Percentiles rank a stretch among this genome's conserved stretches.
These are phyloP conservation scores for Vigna radiata DNA, from an alignment of 306 rosid genomes.

Conservation along the genomic window DNA sequence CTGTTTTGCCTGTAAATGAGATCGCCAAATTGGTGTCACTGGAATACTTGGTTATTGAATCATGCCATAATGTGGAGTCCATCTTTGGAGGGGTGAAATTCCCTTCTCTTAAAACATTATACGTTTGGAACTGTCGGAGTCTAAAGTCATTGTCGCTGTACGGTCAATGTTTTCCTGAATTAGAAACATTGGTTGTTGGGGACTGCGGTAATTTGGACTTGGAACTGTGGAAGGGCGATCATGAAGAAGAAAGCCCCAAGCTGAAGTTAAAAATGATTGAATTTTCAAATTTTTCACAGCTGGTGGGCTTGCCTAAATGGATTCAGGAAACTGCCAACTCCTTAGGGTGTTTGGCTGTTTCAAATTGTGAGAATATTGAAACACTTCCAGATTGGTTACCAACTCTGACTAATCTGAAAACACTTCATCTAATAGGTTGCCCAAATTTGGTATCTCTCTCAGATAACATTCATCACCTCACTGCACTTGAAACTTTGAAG, in stretches of 20 bases:
- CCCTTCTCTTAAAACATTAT: not conserved
- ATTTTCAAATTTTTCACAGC: no score
- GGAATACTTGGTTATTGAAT: fast-evolving
- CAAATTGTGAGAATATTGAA: not conserved
- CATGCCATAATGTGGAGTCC: no score
- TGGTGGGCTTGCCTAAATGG: no score
- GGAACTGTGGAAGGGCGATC: no score
- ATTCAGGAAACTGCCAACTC: no score
- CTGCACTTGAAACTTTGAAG: not conserved
- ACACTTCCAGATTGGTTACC: conserved; percentile 48
- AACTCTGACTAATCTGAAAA: not conserved
- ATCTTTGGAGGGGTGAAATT: no score
- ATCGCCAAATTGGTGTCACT: no score
- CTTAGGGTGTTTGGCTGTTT: not conserved
- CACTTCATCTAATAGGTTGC: not conserved
- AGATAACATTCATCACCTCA: not conserved
- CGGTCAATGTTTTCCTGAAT: not conserved
- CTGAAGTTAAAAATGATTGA: no score
- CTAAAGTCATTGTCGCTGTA: not conserved
- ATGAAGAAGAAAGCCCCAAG: no score
- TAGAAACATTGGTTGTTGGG: not conserved
- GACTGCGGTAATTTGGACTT: not conserved
- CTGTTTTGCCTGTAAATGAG: no score
- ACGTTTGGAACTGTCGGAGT: fast-evolving
- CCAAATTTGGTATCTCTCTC: conserved; percentile 36